Evolutionary conservation across 2,329 filamentous ascomycete species (phyloP).

Genomic region (Venturia pyrina): DNA sequence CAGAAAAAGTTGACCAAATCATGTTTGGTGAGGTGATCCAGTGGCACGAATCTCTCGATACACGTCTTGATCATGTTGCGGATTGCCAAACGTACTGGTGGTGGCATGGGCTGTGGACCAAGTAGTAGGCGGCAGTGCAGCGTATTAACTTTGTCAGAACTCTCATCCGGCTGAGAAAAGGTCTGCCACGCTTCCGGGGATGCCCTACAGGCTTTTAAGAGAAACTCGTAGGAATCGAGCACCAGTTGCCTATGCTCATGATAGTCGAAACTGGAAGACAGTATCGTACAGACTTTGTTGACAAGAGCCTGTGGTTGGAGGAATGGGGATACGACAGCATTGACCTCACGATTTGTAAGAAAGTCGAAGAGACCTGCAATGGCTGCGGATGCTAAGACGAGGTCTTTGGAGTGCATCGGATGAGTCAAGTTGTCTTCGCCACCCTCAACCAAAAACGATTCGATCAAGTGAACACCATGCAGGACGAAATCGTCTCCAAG

Average conservation of each 20-base stretch:
- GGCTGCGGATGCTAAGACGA: not conserved
- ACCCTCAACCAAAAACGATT: constrained; percentile 2
- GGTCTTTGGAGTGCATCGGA: not conserved
- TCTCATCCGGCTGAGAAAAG: not conserved
- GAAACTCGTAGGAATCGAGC: constrained; percentile 10
- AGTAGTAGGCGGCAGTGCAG: not conserved
- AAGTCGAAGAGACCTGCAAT: not conserved
- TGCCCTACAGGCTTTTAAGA: not conserved
- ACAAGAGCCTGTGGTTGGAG: not conserved
- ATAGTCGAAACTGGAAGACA: not conserved
- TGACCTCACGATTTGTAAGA: not conserved
- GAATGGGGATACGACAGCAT: not conserved
- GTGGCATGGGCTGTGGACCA: not conserved
- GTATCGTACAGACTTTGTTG: not conserved
- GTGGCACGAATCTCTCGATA: not conserved
- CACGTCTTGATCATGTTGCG: not conserved
- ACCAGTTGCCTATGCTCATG: not conserved
- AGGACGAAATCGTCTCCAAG: constrained; percentile 20
- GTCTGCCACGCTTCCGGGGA: constrained; percentile 8
- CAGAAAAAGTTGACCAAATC: constrained; percentile 27
- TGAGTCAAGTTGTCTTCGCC: not conserved
- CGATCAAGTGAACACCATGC: constrained; percentile 19
- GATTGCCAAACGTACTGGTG: not conserved
- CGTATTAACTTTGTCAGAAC: not conserved
- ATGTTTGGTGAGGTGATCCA: constrained; percentile 5